Conservation (phyloP, 202 grass and related monocot genomes). For the Thinopyrum obtusiflorum region DNA sequence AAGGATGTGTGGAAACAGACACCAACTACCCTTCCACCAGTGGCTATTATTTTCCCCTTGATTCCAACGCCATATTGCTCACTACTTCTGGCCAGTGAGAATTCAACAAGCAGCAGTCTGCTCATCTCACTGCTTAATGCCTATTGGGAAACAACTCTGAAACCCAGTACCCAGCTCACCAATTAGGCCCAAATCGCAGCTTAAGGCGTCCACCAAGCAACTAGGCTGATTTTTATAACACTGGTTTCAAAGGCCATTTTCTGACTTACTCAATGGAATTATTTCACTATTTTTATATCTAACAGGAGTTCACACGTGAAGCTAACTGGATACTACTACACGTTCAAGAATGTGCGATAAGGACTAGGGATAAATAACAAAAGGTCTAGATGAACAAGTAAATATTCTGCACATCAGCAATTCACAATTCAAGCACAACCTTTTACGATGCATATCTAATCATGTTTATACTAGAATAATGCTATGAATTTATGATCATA, state of each 20-base stretch:
- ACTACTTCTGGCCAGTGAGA: background rate
- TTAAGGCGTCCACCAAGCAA: background rate
- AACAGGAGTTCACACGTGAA: background rate
- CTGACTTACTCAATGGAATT: background rate
- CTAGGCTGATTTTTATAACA: background rate
- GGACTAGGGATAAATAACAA: slow-evolving; percentile 10
- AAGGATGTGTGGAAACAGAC: background rate
- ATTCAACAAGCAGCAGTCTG: background rate
- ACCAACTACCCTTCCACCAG: background rate
- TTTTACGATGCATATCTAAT: background rate
- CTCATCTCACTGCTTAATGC: background rate
- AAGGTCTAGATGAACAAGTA: background rate
- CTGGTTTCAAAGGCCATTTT: slow-evolving; percentile 18
- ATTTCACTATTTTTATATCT: background rate
- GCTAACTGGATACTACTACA: background rate
- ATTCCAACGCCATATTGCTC: background rate
- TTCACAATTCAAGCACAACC: background rate
- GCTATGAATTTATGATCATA: background rate
- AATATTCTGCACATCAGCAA: background rate
- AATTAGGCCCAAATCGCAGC: background rate
- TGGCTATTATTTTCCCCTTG: background rate
- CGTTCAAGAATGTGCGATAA: background rate
- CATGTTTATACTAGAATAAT: slow-evolving; percentile 8
- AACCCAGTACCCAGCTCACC: background rate
- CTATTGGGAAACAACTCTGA: background rate